A percentile compares a stretch with the other conserved stretches of the same genome.
phyloP scores from a whole-genome alignment of 2,329 filamentous ascomycete species.

The Penicillium sp. region DNA sequence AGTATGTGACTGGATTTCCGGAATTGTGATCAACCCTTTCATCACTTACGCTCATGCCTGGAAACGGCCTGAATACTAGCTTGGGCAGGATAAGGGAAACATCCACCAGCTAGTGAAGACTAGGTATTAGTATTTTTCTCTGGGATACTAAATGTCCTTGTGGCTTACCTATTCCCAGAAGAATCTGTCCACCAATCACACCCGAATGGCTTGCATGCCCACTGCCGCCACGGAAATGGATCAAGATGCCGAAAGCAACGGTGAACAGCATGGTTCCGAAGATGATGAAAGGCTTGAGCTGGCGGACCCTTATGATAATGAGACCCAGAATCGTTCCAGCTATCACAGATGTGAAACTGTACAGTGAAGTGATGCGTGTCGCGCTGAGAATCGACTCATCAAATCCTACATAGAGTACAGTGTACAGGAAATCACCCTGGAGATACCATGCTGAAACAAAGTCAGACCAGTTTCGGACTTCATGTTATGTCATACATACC shows the following conservation, averaged over 20 bases:
- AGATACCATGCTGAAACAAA: slow-evolving; percentile 55
- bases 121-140: too few relatives aligned
- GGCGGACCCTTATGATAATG: slow-evolving; percentile 58
- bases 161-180: slow-evolving; percentile 54
- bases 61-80: slow-evolving; percentile 54
- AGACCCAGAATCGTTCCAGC: slow-evolving; percentile 58
- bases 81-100: slow-evolving; percentile 58
- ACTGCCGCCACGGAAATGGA: slow-evolving; percentile 60
- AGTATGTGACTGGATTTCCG: background rate
- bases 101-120: slow-evolving; percentile 46
- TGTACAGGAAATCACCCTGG: slow-evolving; percentile 66
- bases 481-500: slow-evolving; percentile 29
- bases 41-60: slow-evolving; percentile 43
- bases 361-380: slow-evolving; percentile 61
- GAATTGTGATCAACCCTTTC: background rate
- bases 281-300: slow-evolving; percentile 65
- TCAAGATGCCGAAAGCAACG: slow-evolving; percentile 66
- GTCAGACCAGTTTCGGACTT: slow-evolving; percentile 5
- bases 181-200: slow-evolving; percentile 62
- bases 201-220: slow-evolving; percentile 48
- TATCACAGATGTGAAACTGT: slow-evolving; percentile 60
- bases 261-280: slow-evolving; percentile 61
- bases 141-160: slow-evolving; percentile 23
- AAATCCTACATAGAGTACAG: slow-evolving; percentile 62
- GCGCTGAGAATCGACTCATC: slow-evolving; percentile 58